Base-by-base conservation (phyloP, 73 alveolate genomes). In the Tetrahymena elliotti region DNA sequence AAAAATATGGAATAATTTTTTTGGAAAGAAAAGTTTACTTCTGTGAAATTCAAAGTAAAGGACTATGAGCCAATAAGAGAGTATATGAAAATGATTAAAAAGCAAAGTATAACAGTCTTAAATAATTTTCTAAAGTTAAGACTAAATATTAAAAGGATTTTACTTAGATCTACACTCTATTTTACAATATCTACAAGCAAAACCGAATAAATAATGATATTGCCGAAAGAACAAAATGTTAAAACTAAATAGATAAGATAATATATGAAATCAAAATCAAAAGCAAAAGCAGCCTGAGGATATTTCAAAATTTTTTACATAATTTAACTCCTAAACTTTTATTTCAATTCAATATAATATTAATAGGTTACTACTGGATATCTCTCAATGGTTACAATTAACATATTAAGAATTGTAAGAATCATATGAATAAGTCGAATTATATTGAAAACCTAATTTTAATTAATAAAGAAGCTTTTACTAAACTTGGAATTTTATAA, bases 171-270 rank as follows among this genome's bases (percentile, higher is more conserved):
- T 9, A 95, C 94, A 37, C 92, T 83, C 54, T 95, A 82, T 18
- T 88, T 24, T 8, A 96, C 33, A 16, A 93, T 31, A 38, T 96
- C 98, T 83, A 96, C 40, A 33, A 96, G 96, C 54, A 96, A 83
- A 38, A 96, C 37, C 10, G 96, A 47, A 93, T 93, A 93, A 8
- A 93, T 47, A 0, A 93, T 36, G 24, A 40, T 47, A 35, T 41
- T 36, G n/a, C 92, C 92, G 52, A 41, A 40, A 27, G 96, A 53
- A 6, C 36, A 41, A 35, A 93, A 52, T 12, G 94, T 94, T 13
- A 52, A 53, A 13, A 52, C 35, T 20, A 93, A 11, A 93, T 93
- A 93, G n/a, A 93, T 33, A 8, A 53, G 33, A 35, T 93, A 68
- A 35, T 40, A 93, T 31, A 93, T 34, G 27, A 68, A 68, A 68